phyloP scores from a whole-genome alignment of 805 yeast species.

The Yarrowia keelungensis region DNA sequence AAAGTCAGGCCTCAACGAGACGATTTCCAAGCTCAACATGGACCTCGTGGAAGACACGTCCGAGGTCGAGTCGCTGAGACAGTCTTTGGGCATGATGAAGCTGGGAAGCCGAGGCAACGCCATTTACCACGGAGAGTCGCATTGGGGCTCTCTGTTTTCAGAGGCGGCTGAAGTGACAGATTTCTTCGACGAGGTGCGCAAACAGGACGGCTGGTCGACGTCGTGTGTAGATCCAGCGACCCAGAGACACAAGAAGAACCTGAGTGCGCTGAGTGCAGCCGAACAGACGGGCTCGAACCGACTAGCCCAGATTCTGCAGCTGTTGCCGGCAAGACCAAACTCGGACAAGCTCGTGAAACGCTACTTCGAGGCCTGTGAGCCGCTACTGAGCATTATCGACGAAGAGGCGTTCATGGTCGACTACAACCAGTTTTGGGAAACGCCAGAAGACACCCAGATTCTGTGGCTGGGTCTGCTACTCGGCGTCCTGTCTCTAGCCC shows the following conservation, averaged over 20 bases:
- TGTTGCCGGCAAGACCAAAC: constrained; percentile 44
- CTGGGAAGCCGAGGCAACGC: constrained; percentile 49
- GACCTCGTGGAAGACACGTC: constrained; percentile 40
- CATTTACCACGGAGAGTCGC: constrained; percentile 50
- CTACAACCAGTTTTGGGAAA: constrained; percentile 47
- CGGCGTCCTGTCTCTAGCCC: constrained; percentile 46
- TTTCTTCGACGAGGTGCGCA: constrained; percentile 40
- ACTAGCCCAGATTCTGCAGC: constrained; percentile 44
- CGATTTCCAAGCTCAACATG: constrained; percentile 21
- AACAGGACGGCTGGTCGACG: constrained; percentile 30
- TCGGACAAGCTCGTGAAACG: constrained; percentile 46
- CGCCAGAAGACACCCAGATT: constrained; percentile 46
- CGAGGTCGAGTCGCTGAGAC: constrained; percentile 43
- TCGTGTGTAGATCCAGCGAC: constrained; percentile 36
- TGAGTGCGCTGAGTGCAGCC: constrained; percentile 28
- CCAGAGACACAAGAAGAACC: constrained; percentile 28
- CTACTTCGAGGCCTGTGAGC: constrained; percentile 47
- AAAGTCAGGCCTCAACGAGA: constrained; percentile 23
- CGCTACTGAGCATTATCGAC: constrained; percentile 46
- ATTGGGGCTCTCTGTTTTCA: constrained; percentile 49
- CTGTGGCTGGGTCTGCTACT: constrained; percentile 48
- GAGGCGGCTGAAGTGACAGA: constrained; percentile 45
- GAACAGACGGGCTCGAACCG: constrained; percentile 31
- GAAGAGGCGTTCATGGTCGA: constrained; percentile 46
- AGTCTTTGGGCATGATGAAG: constrained; percentile 50